Percentiles rank a stretch among this genome's conserved stretches.
Conservation (phyloP, 257 asterid genomes). For the Gynochthodes officinalis region DNA sequence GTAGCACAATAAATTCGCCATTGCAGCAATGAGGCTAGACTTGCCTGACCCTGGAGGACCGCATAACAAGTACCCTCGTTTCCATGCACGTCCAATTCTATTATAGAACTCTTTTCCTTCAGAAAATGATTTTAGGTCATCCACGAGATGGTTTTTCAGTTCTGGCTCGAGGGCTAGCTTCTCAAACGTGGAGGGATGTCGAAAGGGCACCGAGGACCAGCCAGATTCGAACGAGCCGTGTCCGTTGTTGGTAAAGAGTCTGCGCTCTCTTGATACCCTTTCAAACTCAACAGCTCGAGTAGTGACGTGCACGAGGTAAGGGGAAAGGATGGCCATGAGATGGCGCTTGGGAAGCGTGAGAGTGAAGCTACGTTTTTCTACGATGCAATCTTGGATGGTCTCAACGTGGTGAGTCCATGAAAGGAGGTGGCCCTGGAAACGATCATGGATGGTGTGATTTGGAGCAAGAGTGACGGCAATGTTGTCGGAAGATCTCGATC, state of each 20-base stretch:
- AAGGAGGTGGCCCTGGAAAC: conserved; percentile 36
- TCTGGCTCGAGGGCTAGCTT: conserved; percentile 58
- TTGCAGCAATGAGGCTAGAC: conserved; percentile 63
- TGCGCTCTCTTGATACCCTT: conserved; percentile 40
- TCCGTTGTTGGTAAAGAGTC: conserved; percentile 50
- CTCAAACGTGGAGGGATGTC: conserved; percentile 54
- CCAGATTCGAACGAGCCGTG: conserved; percentile 46
- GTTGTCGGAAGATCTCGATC: conserved; percentile 39
- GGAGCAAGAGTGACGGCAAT: conserved; percentile 52
- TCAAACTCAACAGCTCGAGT: conserved; percentile 42
- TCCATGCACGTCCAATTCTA: conserved; percentile 53
- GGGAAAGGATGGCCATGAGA: conserved; percentile 24
- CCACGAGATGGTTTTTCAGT: conserved; percentile 30
- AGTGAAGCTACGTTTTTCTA: conserved; percentile 47
- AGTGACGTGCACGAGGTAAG: conserved; percentile 40
- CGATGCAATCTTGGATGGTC: conserved; percentile 37
- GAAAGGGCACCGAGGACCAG: conserved; percentile 55
- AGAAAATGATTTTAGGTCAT: conserved; percentile 33
- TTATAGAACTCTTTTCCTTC: conserved; percentile 40
- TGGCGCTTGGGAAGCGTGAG: conserved; percentile 46
- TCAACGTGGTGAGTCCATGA: conserved; percentile 55
- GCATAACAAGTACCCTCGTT: conserved; percentile 48
- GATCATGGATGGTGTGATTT: conserved; percentile 41
- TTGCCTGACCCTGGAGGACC: conserved; percentile 66
- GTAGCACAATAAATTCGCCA: conserved; percentile 46